A percentile compares a stretch with the other conserved stretches of the same genome.
Conservation (phyloP, 257 asterid genomes). For the Galeopsis tetrahit region DNA sequence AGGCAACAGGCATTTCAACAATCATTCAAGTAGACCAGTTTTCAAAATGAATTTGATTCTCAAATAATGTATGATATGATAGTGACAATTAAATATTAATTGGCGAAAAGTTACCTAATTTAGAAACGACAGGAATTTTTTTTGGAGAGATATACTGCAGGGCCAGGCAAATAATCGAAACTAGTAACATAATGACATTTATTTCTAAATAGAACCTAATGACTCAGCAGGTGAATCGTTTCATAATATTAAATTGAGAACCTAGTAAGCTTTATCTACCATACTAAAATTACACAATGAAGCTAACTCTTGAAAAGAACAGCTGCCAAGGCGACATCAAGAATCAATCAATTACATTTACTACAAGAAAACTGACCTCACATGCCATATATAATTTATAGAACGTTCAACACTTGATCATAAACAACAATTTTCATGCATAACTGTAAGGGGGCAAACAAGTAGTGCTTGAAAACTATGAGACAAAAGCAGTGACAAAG, state of each 20-base stretch:
- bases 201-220: not conserved
- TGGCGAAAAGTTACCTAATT: not conserved
- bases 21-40: not conserved
- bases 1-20: not conserved
- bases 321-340: not conserved
- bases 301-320: conserved; percentile 8
- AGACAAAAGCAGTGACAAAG: not conserved
- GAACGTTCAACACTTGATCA: not conserved
- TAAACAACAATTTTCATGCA: conserved; percentile 2
- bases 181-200: not conserved
- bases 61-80: not conserved
- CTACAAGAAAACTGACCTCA: not conserved
- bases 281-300: conserved; percentile 4
- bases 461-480: not conserved
- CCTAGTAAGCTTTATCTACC: conserved; percentile 12
- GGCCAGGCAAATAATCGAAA: conserved; percentile 8
- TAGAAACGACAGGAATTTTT: not conserved
- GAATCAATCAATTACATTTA: conserved; percentile 10
- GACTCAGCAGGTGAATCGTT: not conserved
- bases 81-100: not conserved
- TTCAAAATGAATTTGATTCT: not conserved
- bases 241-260: conserved; percentile 11
- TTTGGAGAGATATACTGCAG: not conserved
- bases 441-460: not conserved
- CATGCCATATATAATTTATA: not conserved